Evolutionary conservation across 1,284 basidiomycete species (phyloP).

Genomic region (Rhodotorula mucilaginosa): DNA sequence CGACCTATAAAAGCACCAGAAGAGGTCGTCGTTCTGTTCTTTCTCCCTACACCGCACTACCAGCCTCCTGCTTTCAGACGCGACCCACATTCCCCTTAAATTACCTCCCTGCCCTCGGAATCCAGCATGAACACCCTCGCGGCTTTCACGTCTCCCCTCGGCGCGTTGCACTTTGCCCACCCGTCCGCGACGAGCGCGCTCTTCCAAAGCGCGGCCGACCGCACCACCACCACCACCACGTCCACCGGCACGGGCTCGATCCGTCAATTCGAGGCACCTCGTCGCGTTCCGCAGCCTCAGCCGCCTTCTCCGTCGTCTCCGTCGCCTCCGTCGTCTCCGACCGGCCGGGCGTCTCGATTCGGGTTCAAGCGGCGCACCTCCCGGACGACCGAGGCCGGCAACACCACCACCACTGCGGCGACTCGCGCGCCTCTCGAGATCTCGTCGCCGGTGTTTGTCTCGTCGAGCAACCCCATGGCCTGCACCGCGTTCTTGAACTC

Average conservation of each 20-base stretch:
- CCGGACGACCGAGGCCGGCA: no score
- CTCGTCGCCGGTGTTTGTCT: no score
- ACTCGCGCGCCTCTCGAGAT: no score
- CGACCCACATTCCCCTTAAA: no score
- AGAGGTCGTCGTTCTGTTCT: not conserved
- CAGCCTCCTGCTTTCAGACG: no score
- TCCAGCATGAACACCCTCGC: not conserved
- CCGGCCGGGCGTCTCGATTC: no score
- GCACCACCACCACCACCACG: not conserved
- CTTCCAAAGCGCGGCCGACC: not conserved
- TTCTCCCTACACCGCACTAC: not conserved
- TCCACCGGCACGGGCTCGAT: no score
- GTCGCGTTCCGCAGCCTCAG: not conserved
- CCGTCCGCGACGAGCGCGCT: not conserved
- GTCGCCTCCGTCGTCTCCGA: not conserved
- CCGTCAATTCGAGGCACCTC: no score
- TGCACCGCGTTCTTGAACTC: no score
- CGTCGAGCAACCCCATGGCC: no score
- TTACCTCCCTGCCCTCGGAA: not conserved
- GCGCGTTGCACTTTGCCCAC: not conserved
- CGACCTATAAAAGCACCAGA: not conserved
- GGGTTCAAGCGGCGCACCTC: no score
- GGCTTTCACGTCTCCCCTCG: constrained; percentile 1
- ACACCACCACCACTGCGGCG: no score
- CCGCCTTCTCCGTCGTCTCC: not conserved